A percentile compares a stretch with the other conserved stretches of the same genome.
phyloP scores from a whole-genome alignment of 306 rosid genomes.

The Luffa aegyptiaca region DNA sequence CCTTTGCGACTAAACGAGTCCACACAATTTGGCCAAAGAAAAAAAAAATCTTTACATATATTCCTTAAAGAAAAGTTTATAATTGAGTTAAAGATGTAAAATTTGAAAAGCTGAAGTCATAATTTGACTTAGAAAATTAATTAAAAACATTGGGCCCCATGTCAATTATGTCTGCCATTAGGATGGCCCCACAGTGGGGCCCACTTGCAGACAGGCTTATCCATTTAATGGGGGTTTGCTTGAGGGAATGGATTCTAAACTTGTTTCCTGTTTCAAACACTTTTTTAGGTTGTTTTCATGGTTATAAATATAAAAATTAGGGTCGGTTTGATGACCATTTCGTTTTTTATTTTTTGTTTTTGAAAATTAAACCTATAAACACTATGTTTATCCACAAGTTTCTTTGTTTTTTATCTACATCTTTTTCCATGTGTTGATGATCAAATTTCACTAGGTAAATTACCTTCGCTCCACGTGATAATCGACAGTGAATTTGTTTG shows the following conservation, averaged over 20 bases:
- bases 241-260: neutral
- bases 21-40: neutral
- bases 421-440: too few species aligned
- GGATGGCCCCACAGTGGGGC: neutral
- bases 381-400: too few species aligned
- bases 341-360: too few species aligned
- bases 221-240: neutral
- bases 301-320: neutral
- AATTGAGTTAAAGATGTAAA: neutral
- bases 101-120: neutral
- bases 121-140: neutral
- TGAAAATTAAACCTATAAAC: too few species aligned
- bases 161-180: neutral
- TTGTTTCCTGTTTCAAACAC: neutral
- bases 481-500: too few species aligned
- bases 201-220: constrained; percentile 1
- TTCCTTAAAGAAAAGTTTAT: neutral
- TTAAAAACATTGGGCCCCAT: neutral
- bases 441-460: too few species aligned
- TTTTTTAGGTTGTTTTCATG: neutral
- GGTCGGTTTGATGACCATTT: too few species aligned
- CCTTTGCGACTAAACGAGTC: neutral
- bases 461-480: too few species aligned
- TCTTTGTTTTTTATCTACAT: too few species aligned
- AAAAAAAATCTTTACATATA: neutral